Evolutionary conservation across 2,329 filamentous ascomycete genomes (phyloP).

Genomic region (Neoascochyta sp.): DNA sequence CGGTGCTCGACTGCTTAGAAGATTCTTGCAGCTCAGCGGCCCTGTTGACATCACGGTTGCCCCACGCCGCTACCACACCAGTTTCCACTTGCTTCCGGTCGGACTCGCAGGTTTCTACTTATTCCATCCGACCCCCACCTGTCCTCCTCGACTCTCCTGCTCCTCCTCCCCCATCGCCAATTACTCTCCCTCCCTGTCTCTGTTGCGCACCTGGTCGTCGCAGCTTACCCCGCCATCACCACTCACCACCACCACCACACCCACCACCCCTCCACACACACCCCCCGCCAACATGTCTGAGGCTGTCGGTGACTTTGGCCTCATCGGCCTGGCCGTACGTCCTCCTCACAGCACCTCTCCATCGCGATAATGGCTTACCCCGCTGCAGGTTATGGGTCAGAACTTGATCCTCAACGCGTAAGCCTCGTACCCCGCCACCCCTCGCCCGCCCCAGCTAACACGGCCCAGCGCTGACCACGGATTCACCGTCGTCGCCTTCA

Average conservation of each 20-base stretch:
- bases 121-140: conserved; percentile 30
- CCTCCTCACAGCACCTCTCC: no score
- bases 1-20: conserved; percentile 21
- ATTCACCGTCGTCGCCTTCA: conserved; percentile 97
- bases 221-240: conserved; percentile 29
- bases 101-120: conserved; percentile 29
- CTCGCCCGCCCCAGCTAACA: conserved; percentile 26
- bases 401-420: conserved; percentile 55
- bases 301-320: conserved; percentile 48
- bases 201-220: conserved; percentile 31
- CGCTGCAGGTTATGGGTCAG: conserved; percentile 48
- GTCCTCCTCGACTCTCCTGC: no score
- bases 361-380: no score
- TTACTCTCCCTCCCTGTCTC: conserved; percentile 17
- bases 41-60: conserved; percentile 26
- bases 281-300: conserved; percentile 35
- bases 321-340: conserved; percentile 51
- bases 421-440: conserved; percentile 19
- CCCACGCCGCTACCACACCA: conserved; percentile 28
- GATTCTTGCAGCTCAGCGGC: conserved; percentile 17
- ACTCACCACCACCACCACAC: no score
- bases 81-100: conserved; percentile 25
- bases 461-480: conserved; percentile 51
- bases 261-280: conserved; percentile 11
- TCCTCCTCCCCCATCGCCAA: conserved; percentile 23